phyloP scores from a whole-genome alignment of 805 yeast species.

The Metschnikowia borealis region DNA sequence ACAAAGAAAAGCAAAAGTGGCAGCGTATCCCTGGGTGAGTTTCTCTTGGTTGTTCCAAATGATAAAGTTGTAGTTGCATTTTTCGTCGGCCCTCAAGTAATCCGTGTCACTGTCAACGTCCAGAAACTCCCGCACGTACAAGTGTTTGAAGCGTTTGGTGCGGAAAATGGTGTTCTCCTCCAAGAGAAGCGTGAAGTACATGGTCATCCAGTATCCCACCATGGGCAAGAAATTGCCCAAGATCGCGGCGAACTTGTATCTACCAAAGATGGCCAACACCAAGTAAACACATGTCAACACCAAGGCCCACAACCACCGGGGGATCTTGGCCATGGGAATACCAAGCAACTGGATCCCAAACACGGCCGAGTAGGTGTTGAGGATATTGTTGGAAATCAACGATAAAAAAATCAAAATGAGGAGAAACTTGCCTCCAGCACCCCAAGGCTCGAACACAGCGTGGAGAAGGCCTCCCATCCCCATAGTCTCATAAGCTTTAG shows the following conservation, averaged over 20 bases:
- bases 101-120: slow-evolving; percentile 14
- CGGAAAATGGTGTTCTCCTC: slow-evolving; percentile 76
- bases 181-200: slow-evolving; percentile 65
- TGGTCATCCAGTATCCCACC: slow-evolving; percentile 89
- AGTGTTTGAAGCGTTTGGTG: slow-evolving; percentile 34
- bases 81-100: slow-evolving; percentile 8
- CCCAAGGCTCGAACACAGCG: slow-evolving; percentile 68
- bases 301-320: slow-evolving; percentile 76
- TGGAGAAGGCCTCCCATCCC: slow-evolving; percentile 78
- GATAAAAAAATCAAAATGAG: slow-evolving; percentile 67
- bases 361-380: slow-evolving; percentile 79
- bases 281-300: slow-evolving; percentile 59
- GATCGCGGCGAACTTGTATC: slow-evolving; percentile 66
- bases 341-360: slow-evolving; percentile 70
- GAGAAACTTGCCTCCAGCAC: slow-evolving; percentile 73
- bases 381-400: slow-evolving; percentile 73
- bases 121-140: slow-evolving; percentile 30
- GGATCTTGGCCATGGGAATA: slow-evolving; percentile 50
- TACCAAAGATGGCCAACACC: slow-evolving; percentile 72
- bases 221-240: slow-evolving; percentile 81
- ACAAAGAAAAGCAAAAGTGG: slow-evolving; percentile 55
- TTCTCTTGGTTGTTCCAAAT: slow-evolving; percentile 62
- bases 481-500: slow-evolving; percentile 45
- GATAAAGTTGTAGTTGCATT: slow-evolving; percentile 16
- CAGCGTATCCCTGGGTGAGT: slow-evolving; percentile 70